Percentiles rank a stretch among this genome's conserved stretches.
Evolutionary conservation across 1,139 yeast species (phyloP).

Genomic region (Pichia sp.): DNA sequence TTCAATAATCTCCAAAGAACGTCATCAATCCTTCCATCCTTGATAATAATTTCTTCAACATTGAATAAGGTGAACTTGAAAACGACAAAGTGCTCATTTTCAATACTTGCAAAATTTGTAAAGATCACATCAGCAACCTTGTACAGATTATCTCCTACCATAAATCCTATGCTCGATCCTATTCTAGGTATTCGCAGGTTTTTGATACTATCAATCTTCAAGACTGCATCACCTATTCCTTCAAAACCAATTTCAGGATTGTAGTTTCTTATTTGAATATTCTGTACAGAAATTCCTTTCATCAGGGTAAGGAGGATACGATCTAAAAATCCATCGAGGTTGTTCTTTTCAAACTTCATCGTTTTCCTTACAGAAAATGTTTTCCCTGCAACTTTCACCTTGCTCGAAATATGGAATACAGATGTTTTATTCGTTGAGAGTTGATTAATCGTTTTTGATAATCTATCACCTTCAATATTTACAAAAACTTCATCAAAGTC

Average conservation of each 20-base stretch:
- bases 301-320: not conserved
- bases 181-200: not conserved
- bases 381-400: not conserved
- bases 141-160: not conserved
- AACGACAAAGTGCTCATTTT: not conserved
- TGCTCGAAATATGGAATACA: not conserved
- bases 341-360: not conserved
- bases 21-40: conserved; percentile 3
- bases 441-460: not conserved
- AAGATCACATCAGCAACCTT: not conserved
- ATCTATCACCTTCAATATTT: not conserved
- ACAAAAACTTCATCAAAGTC: not conserved
- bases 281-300: not conserved
- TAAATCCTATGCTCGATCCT: not conserved
- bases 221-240: not conserved
- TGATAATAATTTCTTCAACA: conserved; percentile 3
- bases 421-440: not conserved
- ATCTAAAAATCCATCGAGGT: not conserved
- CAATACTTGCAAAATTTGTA: not conserved
- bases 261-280: conserved; percentile 3
- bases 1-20: conserved; percentile 8
- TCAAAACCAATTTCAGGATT: not conserved
- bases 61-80: conserved; percentile 5
- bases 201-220: not conserved
- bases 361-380: not conserved